Percentiles rank a stretch among this genome's conserved stretches.
Evolutionary conservation across 2,329 filamentous ascomycete genomes (phyloP).

Genomic region (Colletotrichum siamense): DNA sequence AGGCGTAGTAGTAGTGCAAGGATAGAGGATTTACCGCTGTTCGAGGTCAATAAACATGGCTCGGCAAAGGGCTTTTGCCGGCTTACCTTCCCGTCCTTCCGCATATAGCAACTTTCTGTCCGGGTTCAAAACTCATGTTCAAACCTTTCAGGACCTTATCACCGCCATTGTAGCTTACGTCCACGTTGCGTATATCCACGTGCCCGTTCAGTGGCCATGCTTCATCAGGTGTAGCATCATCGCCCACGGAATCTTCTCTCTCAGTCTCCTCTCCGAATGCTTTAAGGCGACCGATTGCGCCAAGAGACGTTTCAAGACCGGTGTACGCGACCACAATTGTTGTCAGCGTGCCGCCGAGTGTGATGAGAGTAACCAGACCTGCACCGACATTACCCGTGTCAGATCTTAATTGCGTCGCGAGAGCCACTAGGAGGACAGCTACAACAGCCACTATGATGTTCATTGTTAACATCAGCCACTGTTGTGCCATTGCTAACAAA

Average conservation of each 20-base stretch:
- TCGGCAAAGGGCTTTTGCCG: not conserved
- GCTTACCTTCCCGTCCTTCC: constrained; percentile 34
- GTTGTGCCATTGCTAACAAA: constrained; percentile 60
- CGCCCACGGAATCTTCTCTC: constrained; percentile 24
- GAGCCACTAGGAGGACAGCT: constrained; percentile 50
- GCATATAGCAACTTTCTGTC: constrained; percentile 40
- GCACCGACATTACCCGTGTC: constrained; percentile 43
- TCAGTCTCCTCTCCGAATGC: constrained; percentile 28
- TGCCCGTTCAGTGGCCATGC: constrained; percentile 35
- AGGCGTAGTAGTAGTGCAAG: constrained; percentile 45
- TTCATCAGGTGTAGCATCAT: constrained; percentile 17
- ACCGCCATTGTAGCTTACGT: constrained; percentile 24
- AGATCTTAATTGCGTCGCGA: constrained; percentile 48
- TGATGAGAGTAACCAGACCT: constrained; percentile 41
- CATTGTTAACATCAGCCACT: constrained; percentile 60
- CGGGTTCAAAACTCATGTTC: constrained; percentile 29
- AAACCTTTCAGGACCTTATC: not conserved
- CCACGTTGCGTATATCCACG: constrained; percentile 33
- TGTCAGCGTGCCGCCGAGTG: constrained; percentile 35
- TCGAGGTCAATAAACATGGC: not conserved
- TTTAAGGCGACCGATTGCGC: constrained; percentile 30
- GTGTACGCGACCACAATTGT: constrained; percentile 38
- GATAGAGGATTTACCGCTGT: constrained; percentile 49
- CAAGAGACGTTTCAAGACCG: constrained; percentile 30
- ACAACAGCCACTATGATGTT: constrained; percentile 54